phyloP scores from a whole-genome alignment of 139 green algal genomes.

The Coelastrella sp. region DNA sequence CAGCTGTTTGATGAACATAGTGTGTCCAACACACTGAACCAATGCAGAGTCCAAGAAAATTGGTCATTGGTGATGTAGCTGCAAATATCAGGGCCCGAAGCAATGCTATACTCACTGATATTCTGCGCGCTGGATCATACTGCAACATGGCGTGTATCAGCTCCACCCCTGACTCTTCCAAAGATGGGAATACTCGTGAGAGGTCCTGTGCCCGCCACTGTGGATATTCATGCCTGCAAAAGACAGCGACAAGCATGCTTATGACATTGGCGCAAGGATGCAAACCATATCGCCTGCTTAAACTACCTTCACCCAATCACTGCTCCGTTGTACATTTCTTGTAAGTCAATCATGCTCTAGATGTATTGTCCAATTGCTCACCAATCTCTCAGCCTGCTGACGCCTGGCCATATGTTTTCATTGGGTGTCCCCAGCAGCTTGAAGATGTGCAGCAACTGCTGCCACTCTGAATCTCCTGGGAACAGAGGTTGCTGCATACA shows the following conservation, averaged over 20 bases:
- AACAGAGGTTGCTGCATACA: slow-evolving; percentile 88
- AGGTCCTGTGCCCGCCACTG: slow-evolving; percentile 75
- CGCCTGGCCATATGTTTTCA: slow-evolving; percentile 80
- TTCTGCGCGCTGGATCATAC: slow-evolving; percentile 83
- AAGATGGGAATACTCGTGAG: slow-evolving; percentile 76
- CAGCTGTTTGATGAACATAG: too few species aligned
- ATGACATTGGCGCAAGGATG: too few species aligned
- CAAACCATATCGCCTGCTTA: too few species aligned
- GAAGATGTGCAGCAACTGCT: slow-evolving; percentile 95
- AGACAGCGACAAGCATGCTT: too few species aligned
- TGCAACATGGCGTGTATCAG: slow-evolving; percentile 78
- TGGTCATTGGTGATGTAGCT: too few species aligned
- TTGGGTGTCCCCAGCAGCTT: slow-evolving; percentile 88
- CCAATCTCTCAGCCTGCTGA: slow-evolving; percentile 74
- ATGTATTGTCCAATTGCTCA: slow-evolving; percentile 31
- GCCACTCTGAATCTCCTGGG: slow-evolving; percentile 89
- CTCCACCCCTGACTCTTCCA: slow-evolving; percentile 86
- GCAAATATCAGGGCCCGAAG: slow-evolving; percentile 78
- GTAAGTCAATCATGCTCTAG: too few species aligned
- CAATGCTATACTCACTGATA: slow-evolving; percentile 73
- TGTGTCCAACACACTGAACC: too few species aligned
- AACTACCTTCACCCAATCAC: too few species aligned
- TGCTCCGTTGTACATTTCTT: too few species aligned
- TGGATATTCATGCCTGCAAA: slow-evolving; percentile 77
- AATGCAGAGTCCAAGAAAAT: too few species aligned